Evolutionary conservation across 2,329 filamentous ascomycete genomes (phyloP).

Genomic region (Ophiosphaerella herpotricha): DNA sequence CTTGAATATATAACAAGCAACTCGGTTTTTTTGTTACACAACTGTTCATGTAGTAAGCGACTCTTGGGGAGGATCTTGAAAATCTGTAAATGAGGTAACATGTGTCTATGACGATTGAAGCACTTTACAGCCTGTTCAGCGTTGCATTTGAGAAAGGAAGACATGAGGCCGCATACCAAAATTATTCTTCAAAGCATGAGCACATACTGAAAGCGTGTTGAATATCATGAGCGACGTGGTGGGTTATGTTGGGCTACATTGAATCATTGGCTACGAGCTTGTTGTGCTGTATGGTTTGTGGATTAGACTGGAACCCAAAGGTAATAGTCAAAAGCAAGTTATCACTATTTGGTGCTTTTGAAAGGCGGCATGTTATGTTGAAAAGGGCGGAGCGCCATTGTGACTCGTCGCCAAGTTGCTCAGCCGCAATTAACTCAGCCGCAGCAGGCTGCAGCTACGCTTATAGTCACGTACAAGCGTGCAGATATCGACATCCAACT

Average conservation of each 20-base stretch:
- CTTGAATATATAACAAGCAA: constrained; percentile 12
- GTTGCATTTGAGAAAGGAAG: constrained; percentile 5
- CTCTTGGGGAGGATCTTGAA: neutral
- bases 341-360: too few relatives aligned
- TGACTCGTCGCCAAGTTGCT: neutral
- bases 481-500: neutral
- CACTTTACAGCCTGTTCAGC: neutral
- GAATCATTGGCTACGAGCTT: too few relatives aligned
- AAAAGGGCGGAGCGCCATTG: constrained; percentile 1
- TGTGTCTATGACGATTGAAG: constrained; percentile 8
- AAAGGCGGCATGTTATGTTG: neutral
- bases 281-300: too few relatives aligned
- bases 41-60: neutral
- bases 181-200: constrained; percentile 6
- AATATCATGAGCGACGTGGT: too few relatives aligned
- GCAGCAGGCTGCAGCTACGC: neutral
- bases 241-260: too few relatives aligned
- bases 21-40: constrained; percentile 1
- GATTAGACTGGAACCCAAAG: too few relatives aligned
- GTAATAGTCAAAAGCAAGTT: neutral
- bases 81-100: constrained; percentile 16
- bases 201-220: neutral
- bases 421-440: neutral
- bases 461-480: neutral
- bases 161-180: constrained; percentile 7